Evolutionary conservation across 2,329 filamentous ascomycete species (phyloP).

Genomic region (Cordyceps cateniannulata): DNA sequence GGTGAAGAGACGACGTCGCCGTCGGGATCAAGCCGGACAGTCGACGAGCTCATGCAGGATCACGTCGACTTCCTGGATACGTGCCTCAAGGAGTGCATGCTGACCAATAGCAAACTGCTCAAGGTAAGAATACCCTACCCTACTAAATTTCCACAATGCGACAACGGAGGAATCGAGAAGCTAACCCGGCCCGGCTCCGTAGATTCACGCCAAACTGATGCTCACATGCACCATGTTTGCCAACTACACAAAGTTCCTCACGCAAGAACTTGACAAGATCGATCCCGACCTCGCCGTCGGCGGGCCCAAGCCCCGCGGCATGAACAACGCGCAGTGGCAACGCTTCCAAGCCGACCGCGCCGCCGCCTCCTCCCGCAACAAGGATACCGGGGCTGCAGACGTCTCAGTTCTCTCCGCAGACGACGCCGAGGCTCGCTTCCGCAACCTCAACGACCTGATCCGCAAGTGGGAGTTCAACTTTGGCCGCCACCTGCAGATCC

Average conservation of each 20-base stretch:
- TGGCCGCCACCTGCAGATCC: constrained; percentile 81
- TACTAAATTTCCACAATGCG: neutral
- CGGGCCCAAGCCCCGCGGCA: constrained; percentile 50
- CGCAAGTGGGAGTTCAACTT: constrained; percentile 93
- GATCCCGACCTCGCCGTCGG: constrained; percentile 65
- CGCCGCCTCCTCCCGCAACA: constrained; percentile 27
- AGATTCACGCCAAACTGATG: constrained; percentile 98
- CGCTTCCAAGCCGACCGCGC: constrained; percentile 46
- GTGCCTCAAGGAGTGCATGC: constrained; percentile 97
- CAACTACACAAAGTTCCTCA: constrained; percentile 79
- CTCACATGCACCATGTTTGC: constrained; percentile 93
- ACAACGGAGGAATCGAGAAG: neutral
- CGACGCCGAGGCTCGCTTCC: constrained; percentile 47
- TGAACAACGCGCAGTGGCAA: constrained; percentile 56
- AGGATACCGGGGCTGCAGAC: constrained; percentile 19
- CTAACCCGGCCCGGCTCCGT: neutral
- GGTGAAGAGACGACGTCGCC: constrained; percentile 22
- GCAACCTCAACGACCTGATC: constrained; percentile 79
- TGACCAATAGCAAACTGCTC: constrained; percentile 91
- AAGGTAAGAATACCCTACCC: constrained; percentile 51
- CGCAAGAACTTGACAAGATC: constrained; percentile 74
- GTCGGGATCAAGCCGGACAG: constrained; percentile 55
- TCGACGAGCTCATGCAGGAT: constrained; percentile 97
- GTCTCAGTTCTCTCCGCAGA: constrained; percentile 26
- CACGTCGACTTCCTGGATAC: constrained; percentile 98